phyloP scores from a whole-genome alignment of 2,329 filamentous ascomycete species.

The Colletotrichum chlorophyti region DNA sequence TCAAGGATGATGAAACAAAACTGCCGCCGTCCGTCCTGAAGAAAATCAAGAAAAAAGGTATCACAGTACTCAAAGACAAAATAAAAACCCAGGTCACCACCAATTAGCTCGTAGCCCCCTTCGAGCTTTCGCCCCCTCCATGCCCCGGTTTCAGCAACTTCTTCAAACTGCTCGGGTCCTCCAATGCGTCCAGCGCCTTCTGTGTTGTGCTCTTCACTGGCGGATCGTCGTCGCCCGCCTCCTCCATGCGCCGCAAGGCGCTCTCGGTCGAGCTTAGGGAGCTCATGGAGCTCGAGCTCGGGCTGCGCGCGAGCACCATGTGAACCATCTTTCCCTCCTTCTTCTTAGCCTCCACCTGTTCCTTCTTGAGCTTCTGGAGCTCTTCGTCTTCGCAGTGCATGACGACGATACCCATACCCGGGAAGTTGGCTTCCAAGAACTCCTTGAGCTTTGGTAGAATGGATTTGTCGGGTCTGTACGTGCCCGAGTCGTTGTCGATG shows the following conservation, averaged over 20 bases:
- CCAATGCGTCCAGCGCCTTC: slow-evolving; percentile 55
- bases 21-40: not conserved
- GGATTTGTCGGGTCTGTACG: slow-evolving; percentile 85
- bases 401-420: slow-evolving; percentile 75
- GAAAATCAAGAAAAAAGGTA: slow-evolving; percentile 3
- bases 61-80: slow-evolving; percentile 6
- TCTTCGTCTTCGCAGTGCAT: slow-evolving; percentile 82
- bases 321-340: slow-evolving; percentile 57
- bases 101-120: no score
- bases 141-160: slow-evolving; percentile 30
- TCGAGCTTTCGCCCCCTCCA: slow-evolving; percentile 15
- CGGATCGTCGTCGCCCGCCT: slow-evolving; percentile 42
- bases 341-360: slow-evolving; percentile 79
- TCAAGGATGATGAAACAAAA: not conserved
- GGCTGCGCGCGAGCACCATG: slow-evolving; percentile 64
- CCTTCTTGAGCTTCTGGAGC: slow-evolving; percentile 76
- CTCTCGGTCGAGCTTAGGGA: slow-evolving; percentile 58
- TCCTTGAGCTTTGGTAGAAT: slow-evolving; percentile 74
- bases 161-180: slow-evolving; percentile 56
- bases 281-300: slow-evolving; percentile 45
- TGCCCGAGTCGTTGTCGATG: slow-evolving; percentile 95
- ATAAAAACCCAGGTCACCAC: not conserved
- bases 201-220: slow-evolving; percentile 58
- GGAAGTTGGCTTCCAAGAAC: slow-evolving; percentile 77
- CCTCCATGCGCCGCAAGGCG: slow-evolving; percentile 54